Conservation (phyloP, 2,329 filamentous ascomycete species). For the Microcyclospora pomicola region DNA sequence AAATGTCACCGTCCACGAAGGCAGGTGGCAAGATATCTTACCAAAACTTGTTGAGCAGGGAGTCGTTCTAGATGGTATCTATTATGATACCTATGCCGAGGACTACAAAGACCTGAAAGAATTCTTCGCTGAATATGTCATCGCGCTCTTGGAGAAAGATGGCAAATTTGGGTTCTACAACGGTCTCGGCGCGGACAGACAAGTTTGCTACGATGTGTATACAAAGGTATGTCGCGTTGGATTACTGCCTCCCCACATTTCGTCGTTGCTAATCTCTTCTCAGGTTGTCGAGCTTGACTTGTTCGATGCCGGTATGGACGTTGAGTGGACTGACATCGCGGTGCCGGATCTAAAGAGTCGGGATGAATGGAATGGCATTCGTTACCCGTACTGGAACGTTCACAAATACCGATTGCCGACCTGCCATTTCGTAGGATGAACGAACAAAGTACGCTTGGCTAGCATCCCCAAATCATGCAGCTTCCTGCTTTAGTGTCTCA, state of each 20-base stretch:
- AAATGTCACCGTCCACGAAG: slow-evolving; percentile 35
- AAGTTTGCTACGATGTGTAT: slow-evolving; percentile 93
- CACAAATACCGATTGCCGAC: slow-evolving; percentile 62
- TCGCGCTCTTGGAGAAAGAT: slow-evolving; percentile 55
- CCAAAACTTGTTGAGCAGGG: slow-evolving; percentile 31
- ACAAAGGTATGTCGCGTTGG: slow-evolving; percentile 42
- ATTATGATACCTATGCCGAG: slow-evolving; percentile 97
- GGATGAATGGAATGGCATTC: slow-evolving; percentile 78
- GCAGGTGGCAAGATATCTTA: slow-evolving; percentile 37
- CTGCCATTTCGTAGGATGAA: slow-evolving; percentile 58
- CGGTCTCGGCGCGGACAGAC: slow-evolving; percentile 77
- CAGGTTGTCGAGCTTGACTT: slow-evolving; percentile 74
- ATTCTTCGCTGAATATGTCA: slow-evolving; percentile 81
- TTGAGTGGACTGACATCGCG: slow-evolving; percentile 67
- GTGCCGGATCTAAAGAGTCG: slow-evolving; percentile 58
- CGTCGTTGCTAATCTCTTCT: slow-evolving; percentile 1
- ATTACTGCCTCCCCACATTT: neutral
- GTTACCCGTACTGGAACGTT: slow-evolving; percentile 72
- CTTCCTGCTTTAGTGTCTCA: too few relatives aligned
- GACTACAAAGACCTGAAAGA: slow-evolving; percentile 71
- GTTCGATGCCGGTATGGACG: slow-evolving; percentile 75
- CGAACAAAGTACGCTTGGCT: slow-evolving; percentile 10
- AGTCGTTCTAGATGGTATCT: slow-evolving; percentile 44
- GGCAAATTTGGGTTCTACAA: slow-evolving; percentile 51
- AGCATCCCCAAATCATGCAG: too few relatives aligned